Percentiles rank a stretch among this genome's conserved stretches.
These are phyloP conservation scores for Hypoxylon sp. DNA, from an alignment of 2,329 filamentous ascomycete species.

Conservation along the genomic window DNA sequence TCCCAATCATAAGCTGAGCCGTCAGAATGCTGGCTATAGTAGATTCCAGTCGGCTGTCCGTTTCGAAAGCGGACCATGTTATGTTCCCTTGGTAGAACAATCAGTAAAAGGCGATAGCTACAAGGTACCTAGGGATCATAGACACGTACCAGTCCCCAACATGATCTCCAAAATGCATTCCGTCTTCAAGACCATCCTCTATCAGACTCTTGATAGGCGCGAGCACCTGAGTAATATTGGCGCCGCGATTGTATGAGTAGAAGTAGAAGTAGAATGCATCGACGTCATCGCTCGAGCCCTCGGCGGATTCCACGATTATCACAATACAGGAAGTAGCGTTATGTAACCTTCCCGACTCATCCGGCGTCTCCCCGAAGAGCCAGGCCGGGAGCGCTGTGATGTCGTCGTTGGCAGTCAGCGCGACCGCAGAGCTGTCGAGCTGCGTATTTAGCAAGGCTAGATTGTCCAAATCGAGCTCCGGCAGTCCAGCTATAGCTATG, in stretches of 20 bases:
- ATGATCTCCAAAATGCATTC: conserved; percentile 1
- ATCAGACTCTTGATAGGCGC: not conserved
- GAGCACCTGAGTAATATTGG: not conserved
- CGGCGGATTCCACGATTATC: not conserved
- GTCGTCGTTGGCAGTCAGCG: not conserved
- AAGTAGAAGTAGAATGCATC: conserved; percentile 2
- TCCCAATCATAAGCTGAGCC: not conserved
- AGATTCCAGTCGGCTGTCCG: not conserved
- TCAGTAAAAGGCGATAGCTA: conserved; percentile 1
- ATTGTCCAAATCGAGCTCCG: not conserved
- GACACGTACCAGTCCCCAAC: not conserved
- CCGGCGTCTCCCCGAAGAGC: not conserved
- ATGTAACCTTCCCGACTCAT: not conserved
- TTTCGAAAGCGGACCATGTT: not conserved
- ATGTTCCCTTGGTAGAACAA: not conserved
- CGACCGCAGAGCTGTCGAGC: not conserved
- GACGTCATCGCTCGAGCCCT: not conserved
- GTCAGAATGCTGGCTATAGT: not conserved
- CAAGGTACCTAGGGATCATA: not conserved
- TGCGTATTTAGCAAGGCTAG: not conserved
- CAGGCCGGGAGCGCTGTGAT: conserved; percentile 1
- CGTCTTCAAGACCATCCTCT: conserved; percentile 2
- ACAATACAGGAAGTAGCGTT: conserved; percentile 1
- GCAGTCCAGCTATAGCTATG: not conserved
- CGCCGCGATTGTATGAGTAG: not conserved